Evolutionary conservation across 2,329 filamentous ascomycete species (phyloP).

Genomic region (Fusarium brachygibbosum): DNA sequence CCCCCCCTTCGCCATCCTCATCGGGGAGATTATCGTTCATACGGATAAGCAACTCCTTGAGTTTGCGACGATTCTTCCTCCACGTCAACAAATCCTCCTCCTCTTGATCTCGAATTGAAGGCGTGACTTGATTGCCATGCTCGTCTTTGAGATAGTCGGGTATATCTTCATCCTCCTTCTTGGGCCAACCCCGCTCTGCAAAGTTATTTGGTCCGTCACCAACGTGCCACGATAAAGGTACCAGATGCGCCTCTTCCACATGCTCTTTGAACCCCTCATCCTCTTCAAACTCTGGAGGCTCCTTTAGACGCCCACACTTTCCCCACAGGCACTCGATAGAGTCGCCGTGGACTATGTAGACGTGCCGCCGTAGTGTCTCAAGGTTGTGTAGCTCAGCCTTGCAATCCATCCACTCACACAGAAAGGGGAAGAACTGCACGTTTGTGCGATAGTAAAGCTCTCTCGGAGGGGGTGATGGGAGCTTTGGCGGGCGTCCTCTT

Average conservation of each 20-base stretch:
- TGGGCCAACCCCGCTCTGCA: conserved; percentile 35
- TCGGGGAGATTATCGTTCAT: conserved; percentile 63
- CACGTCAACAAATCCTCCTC: conserved; percentile 64
- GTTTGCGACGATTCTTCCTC: conserved; percentile 59
- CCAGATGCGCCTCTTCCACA: conserved; percentile 67
- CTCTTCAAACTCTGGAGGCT: conserved; percentile 54
- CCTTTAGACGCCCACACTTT: conserved; percentile 46
- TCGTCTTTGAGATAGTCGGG: conserved; percentile 67
- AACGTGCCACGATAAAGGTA: conserved; percentile 68
- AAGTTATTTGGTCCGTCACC: conserved; percentile 69
- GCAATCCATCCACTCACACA: conserved; percentile 72
- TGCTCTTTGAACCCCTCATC: conserved; percentile 62
- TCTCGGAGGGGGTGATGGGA: conserved; percentile 55
- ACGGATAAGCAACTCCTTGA: conserved; percentile 60
- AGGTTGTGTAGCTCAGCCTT: conserved; percentile 73
- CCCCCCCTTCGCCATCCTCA: conserved; percentile 54
- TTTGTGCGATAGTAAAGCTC: conserved; percentile 59
- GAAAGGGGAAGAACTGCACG: conserved; percentile 64
- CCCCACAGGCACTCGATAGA: conserved; percentile 52
- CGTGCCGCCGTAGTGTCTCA: conserved; percentile 68
- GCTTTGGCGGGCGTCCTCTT: conserved; percentile 59
- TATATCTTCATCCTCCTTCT: conserved; percentile 52
- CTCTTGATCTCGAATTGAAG: conserved; percentile 65
- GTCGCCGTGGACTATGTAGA: conserved; percentile 64
- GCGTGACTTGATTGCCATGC: conserved; percentile 69